Conservation (phyloP, 176 grass and related monocot genomes). For the Oryza coarctata region DNA sequence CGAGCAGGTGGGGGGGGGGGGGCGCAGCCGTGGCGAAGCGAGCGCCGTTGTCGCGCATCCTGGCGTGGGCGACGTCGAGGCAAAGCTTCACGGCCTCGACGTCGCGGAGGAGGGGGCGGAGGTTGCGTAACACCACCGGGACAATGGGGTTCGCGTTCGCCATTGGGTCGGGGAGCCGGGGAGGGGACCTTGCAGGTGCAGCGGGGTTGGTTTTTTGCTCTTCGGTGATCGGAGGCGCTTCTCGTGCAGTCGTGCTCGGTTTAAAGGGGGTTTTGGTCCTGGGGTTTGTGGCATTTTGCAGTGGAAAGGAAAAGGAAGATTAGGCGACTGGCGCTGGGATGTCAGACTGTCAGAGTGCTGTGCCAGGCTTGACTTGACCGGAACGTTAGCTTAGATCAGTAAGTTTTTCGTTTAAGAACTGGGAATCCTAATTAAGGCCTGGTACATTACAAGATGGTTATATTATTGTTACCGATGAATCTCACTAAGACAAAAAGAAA, state of each 20-base stretch:
- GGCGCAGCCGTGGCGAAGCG: background rate
- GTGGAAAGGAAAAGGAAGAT: background rate
- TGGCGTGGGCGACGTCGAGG: background rate
- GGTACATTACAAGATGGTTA: too few relatives aligned
- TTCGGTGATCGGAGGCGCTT: too few relatives aligned
- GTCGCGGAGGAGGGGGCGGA: too few relatives aligned
- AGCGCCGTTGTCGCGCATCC: background rate
- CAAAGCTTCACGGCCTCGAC: background rate
- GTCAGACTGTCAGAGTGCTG: background rate
- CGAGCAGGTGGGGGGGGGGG: too few relatives aligned
- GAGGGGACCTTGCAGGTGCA: too few relatives aligned
- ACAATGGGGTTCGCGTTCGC: background rate
- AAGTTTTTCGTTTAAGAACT: too few relatives aligned
- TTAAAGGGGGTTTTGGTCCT: background rate
- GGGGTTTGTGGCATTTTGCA: background rate
- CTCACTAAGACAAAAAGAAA: too few relatives aligned
- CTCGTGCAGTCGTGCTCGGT: too few relatives aligned
- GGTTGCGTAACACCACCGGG: too few relatives aligned
- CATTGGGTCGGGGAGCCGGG: background rate
- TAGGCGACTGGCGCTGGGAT: background rate
- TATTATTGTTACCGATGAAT: too few relatives aligned
- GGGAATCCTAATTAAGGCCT: too few relatives aligned
- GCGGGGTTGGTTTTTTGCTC: background rate
- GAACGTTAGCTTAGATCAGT: too few relatives aligned
- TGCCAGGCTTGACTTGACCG: background rate